A percentile compares a stretch with the other conserved stretches of the same genome.
Evolutionary conservation across 2,329 filamentous ascomycete species (phyloP).

Genomic region (Macrophomina tecta): DNA sequence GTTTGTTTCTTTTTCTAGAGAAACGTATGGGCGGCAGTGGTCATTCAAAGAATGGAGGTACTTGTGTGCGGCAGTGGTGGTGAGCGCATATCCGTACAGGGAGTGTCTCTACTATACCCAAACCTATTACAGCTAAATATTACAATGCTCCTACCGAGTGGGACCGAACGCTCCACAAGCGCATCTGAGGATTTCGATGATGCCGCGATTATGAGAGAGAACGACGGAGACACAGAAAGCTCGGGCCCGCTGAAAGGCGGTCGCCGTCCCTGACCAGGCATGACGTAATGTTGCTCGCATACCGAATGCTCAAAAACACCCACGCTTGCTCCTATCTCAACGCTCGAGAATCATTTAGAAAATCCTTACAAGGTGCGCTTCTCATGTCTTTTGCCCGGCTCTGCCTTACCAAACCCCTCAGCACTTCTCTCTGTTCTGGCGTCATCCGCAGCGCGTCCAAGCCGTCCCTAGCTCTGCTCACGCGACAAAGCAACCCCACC

Average conservation of each 20-base stretch:
- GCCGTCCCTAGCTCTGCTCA: constrained; percentile 4
- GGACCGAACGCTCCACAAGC: not conserved
- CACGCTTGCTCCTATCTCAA: not conserved
- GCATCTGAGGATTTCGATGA: constrained; percentile 3
- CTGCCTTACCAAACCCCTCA: not conserved
- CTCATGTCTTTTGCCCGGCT: constrained; percentile 19
- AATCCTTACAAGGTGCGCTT: not conserved
- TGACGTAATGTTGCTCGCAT: constrained; percentile 2
- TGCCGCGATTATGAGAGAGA: not conserved
- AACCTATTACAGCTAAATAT: constrained; percentile 11
- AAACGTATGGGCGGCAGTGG: constrained; percentile 21
- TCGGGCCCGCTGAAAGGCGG: not conserved
- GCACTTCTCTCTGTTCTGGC: not conserved
- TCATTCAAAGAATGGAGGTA: not conserved
- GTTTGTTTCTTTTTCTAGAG: constrained; percentile 9
- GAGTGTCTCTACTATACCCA: constrained; percentile 16
- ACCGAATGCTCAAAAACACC: not conserved
- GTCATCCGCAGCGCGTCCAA: not conserved
- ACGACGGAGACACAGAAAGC: not conserved
- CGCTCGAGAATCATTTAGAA: not conserved
- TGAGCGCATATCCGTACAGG: constrained; percentile 22
- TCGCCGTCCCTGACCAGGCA: not conserved
- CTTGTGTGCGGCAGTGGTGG: constrained; percentile 3
- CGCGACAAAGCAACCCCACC: constrained; percentile 26
- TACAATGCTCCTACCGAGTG: not conserved